Base-by-base conservation (phyloP, 169 alveolate species). In the Plasmodium vivax region DNA sequence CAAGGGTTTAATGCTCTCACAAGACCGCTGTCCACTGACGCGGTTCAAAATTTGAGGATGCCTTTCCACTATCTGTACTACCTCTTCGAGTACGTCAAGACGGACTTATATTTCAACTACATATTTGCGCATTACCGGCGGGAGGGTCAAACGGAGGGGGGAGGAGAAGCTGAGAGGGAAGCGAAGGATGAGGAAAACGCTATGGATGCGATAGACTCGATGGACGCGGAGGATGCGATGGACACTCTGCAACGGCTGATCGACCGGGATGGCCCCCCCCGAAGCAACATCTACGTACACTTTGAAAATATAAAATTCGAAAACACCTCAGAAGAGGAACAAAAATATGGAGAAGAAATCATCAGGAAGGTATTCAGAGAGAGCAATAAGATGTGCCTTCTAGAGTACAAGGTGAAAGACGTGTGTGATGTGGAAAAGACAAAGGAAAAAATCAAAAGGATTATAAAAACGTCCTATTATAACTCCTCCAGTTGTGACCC, bases 11-110 rank as follows among this genome's bases (percentile, higher is more conserved):
- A 98, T 94, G 97, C 99, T 98, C 96, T 99, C 71, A 88, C 94
- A 73, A 95, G 99, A 84, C 99, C 99, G 16, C 54, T 98, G 23
- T 81, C 97, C 7, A 95, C 95, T 80, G 99, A 98, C 34, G 79
- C 96, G 96, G 85, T 97, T 10, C 94, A 96, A 68, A 97, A 97
- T 94, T 98, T 99, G 23, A 96, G 98, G 92, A 94, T 91, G 71
- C 98, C 97, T 87, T 98, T 99, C n/a, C 99, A 98, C 82, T 98
- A 97, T 95, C 92, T 98, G 84, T 97, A 97, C 19, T 96, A 97
- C 81, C 96, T 98, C 30, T 98, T 98, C 82, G 99, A 98, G 93
- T 95, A 90, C 36, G 84, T 98, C 85, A 97, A 96, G 95, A 93
- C 84, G 36, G 95, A 92, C 32, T 68, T 95, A 51, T 93, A 94